Base-by-base conservation (phyloP, 1,139 yeast species). In the Diutina siamensis region DNA sequence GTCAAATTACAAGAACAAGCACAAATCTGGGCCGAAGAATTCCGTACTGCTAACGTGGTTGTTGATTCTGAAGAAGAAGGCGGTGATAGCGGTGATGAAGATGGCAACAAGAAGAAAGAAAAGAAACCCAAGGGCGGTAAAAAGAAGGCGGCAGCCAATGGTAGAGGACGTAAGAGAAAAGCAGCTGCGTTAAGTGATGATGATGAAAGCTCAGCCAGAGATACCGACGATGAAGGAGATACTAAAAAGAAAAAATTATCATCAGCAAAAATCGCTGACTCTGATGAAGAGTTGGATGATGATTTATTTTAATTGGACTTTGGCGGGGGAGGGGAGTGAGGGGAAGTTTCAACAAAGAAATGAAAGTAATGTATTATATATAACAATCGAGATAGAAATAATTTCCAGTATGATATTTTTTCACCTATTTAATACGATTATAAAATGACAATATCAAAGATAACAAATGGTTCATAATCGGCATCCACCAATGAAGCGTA, bases 391-490 rank as follows among this genome's bases (percentile, higher is more conserved):
- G n/a, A n/a, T n/a, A n/a, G n/a, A n/a, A n/a, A n/a, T n/a, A n/a
- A n/a, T n/a, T n/a, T n/a, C n/a, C n/a, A n/a, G n/a, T n/a, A n/a
- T n/a, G n/a, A n/a, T n/a, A n/a, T n/a, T n/a, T n/a, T n/a, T n/a
- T n/a, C n/a, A n/a, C n/a, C n/a, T n/a, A n/a, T n/a, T n/a, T n/a
- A n/a, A n/a, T n/a, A n/a, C n/a, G n/a, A n/a, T 53, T 59, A 68
- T 46, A 65, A 62, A 48, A 71, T 57, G 48, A 65, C 71, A 47
- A 69, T 57, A 49, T 75, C 76, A 62, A 85, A 89, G 56, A 89
- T 64, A 47, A 89, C 98, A 67, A 92, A 92, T 44, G 97, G 97
- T 64, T 89, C 95, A 61, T 88, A 92, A 51, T 92, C 97, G 36
- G 92, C 78, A 63, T 92, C 97, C 45, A 88, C 96, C 58, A 92